phyloP scores from a whole-genome alignment of 257 asterid genomes.

The Solanum sejunctum region DNA sequence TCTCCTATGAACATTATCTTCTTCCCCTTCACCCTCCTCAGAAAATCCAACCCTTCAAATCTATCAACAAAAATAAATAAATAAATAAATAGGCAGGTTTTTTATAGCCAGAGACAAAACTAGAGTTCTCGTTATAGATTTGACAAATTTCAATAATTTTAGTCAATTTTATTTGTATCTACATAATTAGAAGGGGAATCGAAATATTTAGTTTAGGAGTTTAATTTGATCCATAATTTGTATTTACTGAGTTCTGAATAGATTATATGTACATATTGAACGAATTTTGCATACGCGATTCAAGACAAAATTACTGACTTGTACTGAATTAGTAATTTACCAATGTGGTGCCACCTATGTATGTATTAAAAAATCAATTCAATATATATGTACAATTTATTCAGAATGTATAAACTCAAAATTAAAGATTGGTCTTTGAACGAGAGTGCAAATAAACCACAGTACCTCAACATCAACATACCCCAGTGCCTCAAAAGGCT shows the following conservation, averaged over 20 bases:
- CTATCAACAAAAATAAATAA: conserved; percentile 3
- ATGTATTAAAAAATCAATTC: not conserved
- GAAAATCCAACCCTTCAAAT: conserved; percentile 39
- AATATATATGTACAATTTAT: not conserved
- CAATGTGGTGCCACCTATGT: too few relatives aligned
- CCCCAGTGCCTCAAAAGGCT: too few relatives aligned
- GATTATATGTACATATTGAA: not conserved
- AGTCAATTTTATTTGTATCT: not conserved
- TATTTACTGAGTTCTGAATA: not conserved
- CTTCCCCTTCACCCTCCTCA: conserved; percentile 51
- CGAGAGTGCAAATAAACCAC: too few relatives aligned
- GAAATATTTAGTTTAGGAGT: not conserved
- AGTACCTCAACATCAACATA: too few relatives aligned
- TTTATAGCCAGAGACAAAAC: not conserved
- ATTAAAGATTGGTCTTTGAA: not conserved
- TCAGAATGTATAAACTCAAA: not conserved
- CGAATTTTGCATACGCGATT: not conserved
- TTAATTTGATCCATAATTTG: not conserved
- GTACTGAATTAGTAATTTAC: not conserved
- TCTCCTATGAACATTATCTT: conserved; percentile 61
- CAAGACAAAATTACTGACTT: not conserved
- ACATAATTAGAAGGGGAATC: not conserved
- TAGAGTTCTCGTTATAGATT: not conserved
- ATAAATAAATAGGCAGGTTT: too few relatives aligned
- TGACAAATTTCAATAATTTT: not conserved